Evolutionary conservation across 108 stramenopile species (phyloP).

Genomic region (Nitzschia sp.): DNA sequence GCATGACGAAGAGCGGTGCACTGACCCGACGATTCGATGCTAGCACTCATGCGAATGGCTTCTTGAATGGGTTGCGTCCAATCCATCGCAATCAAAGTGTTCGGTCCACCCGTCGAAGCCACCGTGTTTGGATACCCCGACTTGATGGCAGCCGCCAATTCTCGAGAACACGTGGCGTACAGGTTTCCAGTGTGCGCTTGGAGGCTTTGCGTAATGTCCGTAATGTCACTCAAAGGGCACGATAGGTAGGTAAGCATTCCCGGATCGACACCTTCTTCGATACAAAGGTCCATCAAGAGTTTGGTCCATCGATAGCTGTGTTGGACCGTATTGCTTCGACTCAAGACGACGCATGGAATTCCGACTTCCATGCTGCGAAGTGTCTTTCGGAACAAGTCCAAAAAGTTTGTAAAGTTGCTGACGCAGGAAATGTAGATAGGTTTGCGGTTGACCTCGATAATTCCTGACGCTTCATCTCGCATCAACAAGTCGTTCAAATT

Average conservation of each 20-base stretch:
- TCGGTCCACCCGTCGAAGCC: constrained; percentile 88
- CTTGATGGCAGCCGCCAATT: constrained; percentile 69
- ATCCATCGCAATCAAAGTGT: constrained; percentile 71
- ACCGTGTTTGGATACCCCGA: constrained; percentile 68
- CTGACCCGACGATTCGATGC: constrained; percentile 85
- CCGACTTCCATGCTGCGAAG: constrained; percentile 78
- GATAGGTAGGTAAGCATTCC: constrained; percentile 79
- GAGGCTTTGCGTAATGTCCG: constrained; percentile 55
- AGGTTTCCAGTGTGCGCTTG: constrained; percentile 60
- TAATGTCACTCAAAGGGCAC: constrained; percentile 71
- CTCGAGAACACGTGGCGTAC: constrained; percentile 76
- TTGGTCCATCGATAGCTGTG: constrained; percentile 84
- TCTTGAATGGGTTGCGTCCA: constrained; percentile 58
- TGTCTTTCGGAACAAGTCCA: constrained; percentile 87
- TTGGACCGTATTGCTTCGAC: constrained; percentile 73
- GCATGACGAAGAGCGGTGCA: constrained; percentile 87
- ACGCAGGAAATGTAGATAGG: constrained; percentile 79
- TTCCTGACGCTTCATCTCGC: constrained; percentile 57
- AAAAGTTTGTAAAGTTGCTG: constrained; percentile 86
- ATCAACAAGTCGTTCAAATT: constrained; percentile 80
- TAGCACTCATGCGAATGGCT: constrained; percentile 74
- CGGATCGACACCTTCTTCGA: constrained; percentile 61
- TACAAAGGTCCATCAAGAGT: constrained; percentile 47
- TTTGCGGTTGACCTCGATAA: constrained; percentile 51
- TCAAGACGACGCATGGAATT: constrained; percentile 74